These are phyloP conservation scores for Calcarisporium arbuscula DNA, from an alignment of 2,329 filamentous ascomycete genomes.

Conservation along the genomic window DNA sequence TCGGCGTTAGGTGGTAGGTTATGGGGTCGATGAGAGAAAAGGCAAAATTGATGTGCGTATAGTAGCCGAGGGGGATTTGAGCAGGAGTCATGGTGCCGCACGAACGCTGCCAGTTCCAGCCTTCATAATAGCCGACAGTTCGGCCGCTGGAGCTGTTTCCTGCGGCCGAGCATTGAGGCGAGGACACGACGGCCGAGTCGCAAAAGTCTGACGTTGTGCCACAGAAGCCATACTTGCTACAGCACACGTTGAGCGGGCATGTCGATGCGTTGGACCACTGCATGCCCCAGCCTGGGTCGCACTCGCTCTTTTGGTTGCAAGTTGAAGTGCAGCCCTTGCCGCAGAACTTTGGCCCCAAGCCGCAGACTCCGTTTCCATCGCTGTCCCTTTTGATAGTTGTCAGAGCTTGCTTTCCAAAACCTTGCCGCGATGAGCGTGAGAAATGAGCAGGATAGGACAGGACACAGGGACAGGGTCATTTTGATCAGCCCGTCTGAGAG, in stretches of 20 bases:
- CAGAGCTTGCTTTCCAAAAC: too few species aligned
- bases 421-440: too few species aligned
- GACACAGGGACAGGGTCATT: not conserved
- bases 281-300: constrained; percentile 23
- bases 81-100: constrained; percentile 18
- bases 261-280: constrained; percentile 15
- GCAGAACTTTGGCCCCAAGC: constrained; percentile 4
- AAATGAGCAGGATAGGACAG: too few species aligned
- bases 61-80: constrained; percentile 17
- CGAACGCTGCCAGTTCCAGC: constrained; percentile 14
- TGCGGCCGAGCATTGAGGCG: constrained; percentile 7
- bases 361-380: constrained; percentile 5
- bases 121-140: constrained; percentile 26
- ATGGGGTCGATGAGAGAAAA: constrained; percentile 28
- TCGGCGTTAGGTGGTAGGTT: constrained; percentile 13
- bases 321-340: constrained; percentile 10
- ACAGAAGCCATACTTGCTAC: constrained; percentile 27
- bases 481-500: not conserved
- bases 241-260: constrained; percentile 34
- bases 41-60: constrained; percentile 27
- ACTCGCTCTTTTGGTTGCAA: constrained; percentile 21
- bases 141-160: constrained; percentile 4
- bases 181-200: constrained; percentile 6
- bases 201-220: constrained; percentile 21
- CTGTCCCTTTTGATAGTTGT: not conserved